These are phyloP conservation scores for Malus hybrid DNA, from an alignment of 331 rosid species.

Conservation along the genomic window DNA sequence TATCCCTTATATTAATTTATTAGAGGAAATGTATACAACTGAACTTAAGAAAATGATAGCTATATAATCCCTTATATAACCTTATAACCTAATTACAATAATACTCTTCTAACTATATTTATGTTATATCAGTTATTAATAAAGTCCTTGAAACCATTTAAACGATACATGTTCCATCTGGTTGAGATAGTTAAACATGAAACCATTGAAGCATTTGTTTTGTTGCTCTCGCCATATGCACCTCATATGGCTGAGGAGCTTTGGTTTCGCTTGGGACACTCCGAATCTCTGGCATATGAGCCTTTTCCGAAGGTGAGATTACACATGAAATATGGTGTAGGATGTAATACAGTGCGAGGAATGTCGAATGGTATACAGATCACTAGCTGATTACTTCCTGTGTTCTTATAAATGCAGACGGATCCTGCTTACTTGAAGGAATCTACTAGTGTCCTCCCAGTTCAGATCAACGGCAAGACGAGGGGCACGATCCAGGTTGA, in stretches of 20 bases:
- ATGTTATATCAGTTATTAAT: no score
- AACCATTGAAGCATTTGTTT: slow-evolving; percentile 57
- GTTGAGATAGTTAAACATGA: background rate
- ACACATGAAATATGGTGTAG: background rate
- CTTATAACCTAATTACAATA: no score
- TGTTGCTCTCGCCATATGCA: slow-evolving; percentile 89
- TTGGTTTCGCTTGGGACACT: slow-evolving; percentile 88
- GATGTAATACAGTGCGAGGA: background rate
- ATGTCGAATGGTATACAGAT: background rate
- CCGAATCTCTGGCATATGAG: slow-evolving; percentile 58
- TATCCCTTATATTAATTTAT: no score
- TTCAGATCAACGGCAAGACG: slow-evolving; percentile 93
- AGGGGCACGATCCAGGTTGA: slow-evolving; percentile 88
- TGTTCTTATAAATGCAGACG: slow-evolving; percentile 41
- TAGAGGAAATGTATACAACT: no score
- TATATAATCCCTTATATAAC: no score
- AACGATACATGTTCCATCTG: background rate
- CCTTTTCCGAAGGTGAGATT: slow-evolving; percentile 74
- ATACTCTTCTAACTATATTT: no score
- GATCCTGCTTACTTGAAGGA: slow-evolving; percentile 66
- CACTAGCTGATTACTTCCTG: background rate
- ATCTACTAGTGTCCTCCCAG: slow-evolving; percentile 61
- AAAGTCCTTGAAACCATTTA: slow-evolving; percentile 17
- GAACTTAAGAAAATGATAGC: no score
- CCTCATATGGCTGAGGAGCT: slow-evolving; percentile 97